Evolutionary conservation across 2,329 filamentous ascomycete species (phyloP), one percentile per base, ranked within the genome.

Genomic region (Colletotrichum limetticola): DNA sequence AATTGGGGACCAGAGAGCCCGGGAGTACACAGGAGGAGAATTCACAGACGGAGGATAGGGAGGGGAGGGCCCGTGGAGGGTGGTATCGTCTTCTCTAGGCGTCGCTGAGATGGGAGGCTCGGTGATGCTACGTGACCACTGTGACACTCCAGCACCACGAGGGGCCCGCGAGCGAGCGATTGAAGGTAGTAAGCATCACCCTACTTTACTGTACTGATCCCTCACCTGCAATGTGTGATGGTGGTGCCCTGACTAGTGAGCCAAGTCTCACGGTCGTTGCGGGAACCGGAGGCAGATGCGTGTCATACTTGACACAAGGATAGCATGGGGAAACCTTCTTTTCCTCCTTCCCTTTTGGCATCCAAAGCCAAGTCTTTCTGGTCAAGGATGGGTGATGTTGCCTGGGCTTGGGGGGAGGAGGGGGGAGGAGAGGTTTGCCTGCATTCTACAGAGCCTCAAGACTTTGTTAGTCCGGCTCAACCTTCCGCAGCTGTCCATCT

Each of bases 241-340:
- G 37, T 19, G 19, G 19, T 24, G 26, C 35, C 37, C 24, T 63
- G 46, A 35, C 61, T 63, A 53, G 61, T 28, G n/a, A 16, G 37
- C 46, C 46, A 28, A 32, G 46, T 63, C 61, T 53, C 61, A 35
- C 46, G 11, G 37, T 55, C 46, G 16, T 49, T 49, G 46, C 61
- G 46, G 46, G 42, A 19, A 37, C 61, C 14, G 46, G 5, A 53
- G n/a, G 7, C 46, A 55, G 28, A 63, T 63, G 46, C n/a, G 46
- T 63, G 61, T 63, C 61, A 63, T 26, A 55, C 28, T n/a, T 53
- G 46, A 35, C 12, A 53, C 46, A 63, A 6, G 46, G 46, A n/a
- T 55, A 22, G 61, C 11, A 22, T 19, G 30, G 14, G 42, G 32
- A 22, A 55, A 14, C 52, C n/a, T 55, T 30, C 28, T 35, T 26